These are phyloP conservation scores for Monosporozyma aerobia DNA, from an alignment of 805 yeast species.

Conservation along the genomic window DNA sequence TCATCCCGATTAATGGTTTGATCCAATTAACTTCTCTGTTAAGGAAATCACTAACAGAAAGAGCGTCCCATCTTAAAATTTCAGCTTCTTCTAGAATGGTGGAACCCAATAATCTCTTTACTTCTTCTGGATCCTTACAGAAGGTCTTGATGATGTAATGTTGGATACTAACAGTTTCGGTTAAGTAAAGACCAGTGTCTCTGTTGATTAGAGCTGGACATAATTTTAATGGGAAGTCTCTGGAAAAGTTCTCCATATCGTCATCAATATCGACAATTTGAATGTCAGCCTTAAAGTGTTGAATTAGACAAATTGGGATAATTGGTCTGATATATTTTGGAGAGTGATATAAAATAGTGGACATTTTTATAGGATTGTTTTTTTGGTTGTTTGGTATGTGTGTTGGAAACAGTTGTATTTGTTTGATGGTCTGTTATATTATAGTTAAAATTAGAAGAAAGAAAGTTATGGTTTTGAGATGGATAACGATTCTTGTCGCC, in stretches of 20 bases:
- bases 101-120: constrained; percentile 45
- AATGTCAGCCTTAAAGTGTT: constrained; percentile 52
- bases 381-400: too few species aligned
- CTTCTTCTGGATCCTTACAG: constrained; percentile 24
- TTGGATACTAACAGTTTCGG: constrained; percentile 24
- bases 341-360: constrained; percentile 1
- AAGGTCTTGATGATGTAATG: constrained; percentile 36
- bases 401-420: too few species aligned
- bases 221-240: constrained; percentile 53
- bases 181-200: constrained; percentile 1
- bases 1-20: constrained; percentile 48
- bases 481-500: too few species aligned
- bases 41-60: constrained; percentile 59
- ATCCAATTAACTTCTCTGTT: constrained; percentile 39
- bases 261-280: constrained; percentile 33
- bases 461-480: too few species aligned
- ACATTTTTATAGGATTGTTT: not conserved
- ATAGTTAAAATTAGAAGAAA: too few species aligned
- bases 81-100: constrained; percentile 33
- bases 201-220: constrained; percentile 53
- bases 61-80: constrained; percentile 66
- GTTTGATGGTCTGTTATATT: too few species aligned
- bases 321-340: constrained; percentile 38
- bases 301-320: constrained; percentile 39
- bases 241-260: constrained; percentile 24